These are phyloP conservation scores for Penicillium chermesinum DNA, from an alignment of 495 filamentous ascomycete species.

Conservation along the genomic window DNA sequence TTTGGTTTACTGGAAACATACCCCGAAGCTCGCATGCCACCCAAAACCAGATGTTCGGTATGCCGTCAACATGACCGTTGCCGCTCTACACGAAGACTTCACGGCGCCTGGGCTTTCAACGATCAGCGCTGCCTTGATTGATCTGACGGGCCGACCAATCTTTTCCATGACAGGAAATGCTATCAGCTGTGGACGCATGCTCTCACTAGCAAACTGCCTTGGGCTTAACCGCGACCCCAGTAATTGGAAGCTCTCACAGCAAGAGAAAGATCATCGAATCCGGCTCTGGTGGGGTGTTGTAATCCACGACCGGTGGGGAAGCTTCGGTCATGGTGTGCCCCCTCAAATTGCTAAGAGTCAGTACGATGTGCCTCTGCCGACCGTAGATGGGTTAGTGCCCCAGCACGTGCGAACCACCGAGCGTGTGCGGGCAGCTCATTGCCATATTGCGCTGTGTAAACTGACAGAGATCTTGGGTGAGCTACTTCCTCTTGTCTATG, in stretches of 20 bases:
- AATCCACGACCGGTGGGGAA: slow-evolving; percentile 53
- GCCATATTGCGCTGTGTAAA: slow-evolving; percentile 47
- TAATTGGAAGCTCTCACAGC: slow-evolving; percentile 43
- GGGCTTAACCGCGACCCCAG: slow-evolving; percentile 48
- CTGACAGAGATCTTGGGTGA: slow-evolving; percentile 51
- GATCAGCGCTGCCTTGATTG: slow-evolving; percentile 44
- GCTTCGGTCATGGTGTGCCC: slow-evolving; percentile 49
- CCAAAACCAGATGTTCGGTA: slow-evolving; percentile 48
- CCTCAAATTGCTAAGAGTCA: slow-evolving; percentile 45
- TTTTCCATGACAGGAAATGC: slow-evolving; percentile 52
- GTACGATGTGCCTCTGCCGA: slow-evolving; percentile 52
- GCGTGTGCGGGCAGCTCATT: slow-evolving; percentile 42
- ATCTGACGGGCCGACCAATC: slow-evolving; percentile 46
- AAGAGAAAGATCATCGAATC: slow-evolving; percentile 44
- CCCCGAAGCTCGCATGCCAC: slow-evolving; percentile 38
- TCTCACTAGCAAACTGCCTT: slow-evolving; percentile 48
- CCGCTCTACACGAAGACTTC: slow-evolving; percentile 48
- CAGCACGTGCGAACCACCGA: slow-evolving; percentile 31
- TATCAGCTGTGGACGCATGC: slow-evolving; percentile 45
- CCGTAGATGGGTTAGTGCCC: slow-evolving; percentile 35
- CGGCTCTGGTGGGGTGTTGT: slow-evolving; percentile 52
- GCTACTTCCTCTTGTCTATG: slow-evolving; percentile 47
- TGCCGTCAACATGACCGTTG: slow-evolving; percentile 48
- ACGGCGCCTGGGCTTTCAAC: slow-evolving; percentile 47
- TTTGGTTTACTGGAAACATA: slow-evolving; percentile 47